phyloP scores from a whole-genome alignment of 2,329 filamentous ascomycete genomes.

The Aaosphaeria pasadenensis region DNA sequence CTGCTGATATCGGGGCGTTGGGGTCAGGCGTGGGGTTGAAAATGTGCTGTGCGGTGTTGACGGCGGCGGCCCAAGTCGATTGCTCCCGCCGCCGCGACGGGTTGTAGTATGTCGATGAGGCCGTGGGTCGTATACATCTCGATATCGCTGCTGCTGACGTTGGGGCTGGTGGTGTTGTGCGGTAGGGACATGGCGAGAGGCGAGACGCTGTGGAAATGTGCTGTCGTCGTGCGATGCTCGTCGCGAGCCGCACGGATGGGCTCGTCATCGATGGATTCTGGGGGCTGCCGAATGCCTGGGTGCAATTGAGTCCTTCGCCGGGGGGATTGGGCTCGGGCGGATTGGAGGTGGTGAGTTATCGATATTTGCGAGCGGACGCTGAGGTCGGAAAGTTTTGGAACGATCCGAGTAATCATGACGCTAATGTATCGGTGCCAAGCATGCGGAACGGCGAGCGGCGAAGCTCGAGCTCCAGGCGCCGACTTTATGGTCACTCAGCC shows the following conservation, averaged over 20 bases:
- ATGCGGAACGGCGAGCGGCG: background rate
- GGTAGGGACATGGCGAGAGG: conserved; percentile 23
- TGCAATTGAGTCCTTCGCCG: conserved; percentile 21
- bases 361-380: background rate
- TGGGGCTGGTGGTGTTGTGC: conserved; percentile 5
- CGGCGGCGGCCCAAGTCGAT: conserved; percentile 75
- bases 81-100: conserved; percentile 46
- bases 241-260: conserved; percentile 34
- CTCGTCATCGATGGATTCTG: conserved; percentile 24
- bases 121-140: conserved; percentile 11
- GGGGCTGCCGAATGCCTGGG: background rate
- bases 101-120: conserved; percentile 29
- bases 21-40: conserved; percentile 60
- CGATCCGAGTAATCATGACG: conserved; percentile 22
- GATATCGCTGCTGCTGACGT: background rate
- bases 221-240: conserved; percentile 21
- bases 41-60: conserved; percentile 65
- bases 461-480: background rate
- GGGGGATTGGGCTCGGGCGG: background rate
- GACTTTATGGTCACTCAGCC: background rate
- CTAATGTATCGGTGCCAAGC: conserved; percentile 9
- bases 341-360: background rate
- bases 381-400: conserved; percentile 6
- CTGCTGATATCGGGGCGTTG: conserved; percentile 69
- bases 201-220: conserved; percentile 10